Conservation (phyloP, 768 basidiomycete species). For the Lactarius sp. region DNA sequence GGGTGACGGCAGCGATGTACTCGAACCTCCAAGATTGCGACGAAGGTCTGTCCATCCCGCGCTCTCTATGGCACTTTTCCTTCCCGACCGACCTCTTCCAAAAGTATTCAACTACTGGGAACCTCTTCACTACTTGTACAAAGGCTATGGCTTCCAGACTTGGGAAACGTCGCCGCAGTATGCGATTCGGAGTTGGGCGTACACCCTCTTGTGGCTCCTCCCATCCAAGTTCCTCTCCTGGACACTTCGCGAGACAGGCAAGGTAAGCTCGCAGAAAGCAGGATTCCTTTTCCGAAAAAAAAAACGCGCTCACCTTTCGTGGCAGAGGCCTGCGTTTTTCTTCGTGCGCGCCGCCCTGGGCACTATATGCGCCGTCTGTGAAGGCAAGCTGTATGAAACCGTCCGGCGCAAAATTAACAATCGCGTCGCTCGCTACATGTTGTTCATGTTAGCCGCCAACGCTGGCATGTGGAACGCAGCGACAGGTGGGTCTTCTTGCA, state of each 20-base stretch:
- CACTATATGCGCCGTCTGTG: constrained; percentile 64
- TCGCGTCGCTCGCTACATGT: constrained; percentile 86
- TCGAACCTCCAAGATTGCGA: constrained; percentile 93
- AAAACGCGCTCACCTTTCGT: background rate
- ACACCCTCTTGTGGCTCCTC: constrained; percentile 75
- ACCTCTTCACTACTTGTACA: constrained; percentile 86
- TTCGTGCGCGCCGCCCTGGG: constrained; percentile 78
- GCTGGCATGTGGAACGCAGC: constrained; percentile 96
- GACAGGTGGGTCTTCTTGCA: constrained; percentile 47
- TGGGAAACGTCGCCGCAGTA: constrained; percentile 94
- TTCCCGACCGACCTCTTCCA: background rate
- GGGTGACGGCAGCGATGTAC: constrained; percentile 89
- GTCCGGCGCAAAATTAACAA: constrained; percentile 82
- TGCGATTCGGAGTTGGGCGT: constrained; percentile 94
- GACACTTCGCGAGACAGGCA: constrained; percentile 53
- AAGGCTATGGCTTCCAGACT: constrained; percentile 90
- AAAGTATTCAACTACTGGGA: constrained; percentile 99
- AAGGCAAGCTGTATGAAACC: constrained; percentile 77
- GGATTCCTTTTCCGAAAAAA: constrained; percentile 19
- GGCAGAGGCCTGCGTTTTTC: constrained; percentile 84
- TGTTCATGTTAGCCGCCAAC: constrained; percentile 79
- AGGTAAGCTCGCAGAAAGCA: constrained; percentile 45
- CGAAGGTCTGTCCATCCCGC: constrained; percentile 58
- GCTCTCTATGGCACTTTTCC: background rate
- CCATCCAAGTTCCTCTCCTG: constrained; percentile 53